Evolutionary conservation across 2,329 filamentous ascomycete genomes (phyloP), one percentile per base, ranked within the genome.

Genomic region (Lecanosticta acicola): DNA sequence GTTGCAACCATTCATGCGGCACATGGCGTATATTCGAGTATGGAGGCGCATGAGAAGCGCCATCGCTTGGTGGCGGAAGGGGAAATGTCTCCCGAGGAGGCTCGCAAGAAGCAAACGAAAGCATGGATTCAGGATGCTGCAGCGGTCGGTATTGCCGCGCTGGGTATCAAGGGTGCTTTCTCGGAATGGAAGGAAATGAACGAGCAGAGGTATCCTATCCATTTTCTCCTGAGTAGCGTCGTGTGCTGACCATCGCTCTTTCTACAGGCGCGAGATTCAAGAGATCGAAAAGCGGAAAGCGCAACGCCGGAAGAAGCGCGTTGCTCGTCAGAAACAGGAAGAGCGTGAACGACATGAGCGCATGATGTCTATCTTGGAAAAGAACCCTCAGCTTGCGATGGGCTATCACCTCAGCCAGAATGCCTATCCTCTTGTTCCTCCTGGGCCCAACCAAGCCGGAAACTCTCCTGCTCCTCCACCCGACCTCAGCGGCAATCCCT

Each of bases 1-100:
- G 76, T 85, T 48, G 82, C 82, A 32, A 84, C 81, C 20, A 83
- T 85, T 51, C 81, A 85, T 66, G 81, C 81, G 18, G 81, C 79
- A 11, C 80, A 85, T 62, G 76, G 74, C 50, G 71, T 85, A 44
- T 81, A 83, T 65, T 72, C 75, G 52, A 78, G 76, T 58, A 75
- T 83, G 69, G 78, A 81, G 55, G 80, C 80, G 49, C 76, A 80
- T 46, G 76, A 84, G 52, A 74, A 79, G 55, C 72, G 81, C 39
- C 72, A 74, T 59, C 73, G 76, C 57, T 68, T 78, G 43, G 72
- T 85, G n/a, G 68, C 71, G 21, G 77, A 83, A 53, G 81, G 81
- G 38, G 75, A 81, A 57, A 83, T 85, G 66, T 71, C 74, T 3
- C 68, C 73, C 2, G 76, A 83, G 56, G 76, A 84, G 62, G 80